These are phyloP conservation scores for Funneliformis mosseae DNA, from an alignment of 192 early-diverging fungal species.

Conservation along the genomic window DNA sequence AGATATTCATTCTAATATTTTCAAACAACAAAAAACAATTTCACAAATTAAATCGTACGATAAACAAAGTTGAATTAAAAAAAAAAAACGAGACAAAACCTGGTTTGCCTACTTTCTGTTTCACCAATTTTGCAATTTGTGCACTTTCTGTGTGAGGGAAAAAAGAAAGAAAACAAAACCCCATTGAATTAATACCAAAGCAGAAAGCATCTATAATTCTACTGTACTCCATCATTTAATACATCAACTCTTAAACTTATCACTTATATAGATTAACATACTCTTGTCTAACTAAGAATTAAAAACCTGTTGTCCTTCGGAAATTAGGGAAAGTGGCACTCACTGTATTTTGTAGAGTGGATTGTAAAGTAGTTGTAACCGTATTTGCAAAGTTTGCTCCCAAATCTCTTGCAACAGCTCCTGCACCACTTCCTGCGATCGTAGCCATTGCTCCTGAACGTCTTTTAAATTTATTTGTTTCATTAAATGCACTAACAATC, in stretches of 20 bases:
- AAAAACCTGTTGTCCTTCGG: conserved; percentile 8
- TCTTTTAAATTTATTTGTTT: conserved; percentile 57
- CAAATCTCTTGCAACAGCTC: conserved; percentile 29
- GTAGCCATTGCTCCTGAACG: conserved; percentile 33
- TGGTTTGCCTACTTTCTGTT: too few species aligned
- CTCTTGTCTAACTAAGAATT: background rate
- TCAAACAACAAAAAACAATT: too few species aligned
- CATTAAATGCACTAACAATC: conserved; percentile 70
- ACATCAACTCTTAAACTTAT: too few species aligned
- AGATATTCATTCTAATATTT: too few species aligned
- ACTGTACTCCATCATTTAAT: background rate
- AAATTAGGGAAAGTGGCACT: conserved; percentile 12
- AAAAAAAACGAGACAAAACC: too few species aligned
- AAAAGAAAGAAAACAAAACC: too few species aligned
- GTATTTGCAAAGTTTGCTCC: conserved; percentile 29
- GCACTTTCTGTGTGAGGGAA: too few species aligned
- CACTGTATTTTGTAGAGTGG: conserved; percentile 20
- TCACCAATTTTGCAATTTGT: too few species aligned
- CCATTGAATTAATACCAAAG: too few species aligned
- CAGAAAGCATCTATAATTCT: too few species aligned
- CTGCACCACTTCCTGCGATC: conserved; percentile 27
- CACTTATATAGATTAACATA: background rate
- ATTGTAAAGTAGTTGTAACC: conserved; percentile 9
- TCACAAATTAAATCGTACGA: too few species aligned
- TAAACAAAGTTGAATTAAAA: too few species aligned